Percentiles rank a stretch among this genome's conserved stretches.
These are phyloP conservation scores for Jacaranda copaia DNA, from an alignment of 257 asterid genomes.

Conservation along the genomic window DNA sequence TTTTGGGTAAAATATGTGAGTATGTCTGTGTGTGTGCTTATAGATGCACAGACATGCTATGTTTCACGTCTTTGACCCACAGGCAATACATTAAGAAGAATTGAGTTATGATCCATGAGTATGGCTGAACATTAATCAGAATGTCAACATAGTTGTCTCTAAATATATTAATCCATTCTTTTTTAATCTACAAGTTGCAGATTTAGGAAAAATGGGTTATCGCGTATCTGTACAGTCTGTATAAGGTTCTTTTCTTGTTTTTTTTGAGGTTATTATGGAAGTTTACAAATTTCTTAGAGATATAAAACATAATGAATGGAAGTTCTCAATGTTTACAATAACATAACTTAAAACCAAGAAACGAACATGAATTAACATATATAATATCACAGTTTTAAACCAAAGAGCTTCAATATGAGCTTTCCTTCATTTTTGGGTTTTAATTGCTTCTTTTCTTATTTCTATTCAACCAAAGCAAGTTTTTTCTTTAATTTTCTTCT, in stretches of 20 bases:
- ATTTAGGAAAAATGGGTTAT: background rate
- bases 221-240: background rate
- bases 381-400: background rate
- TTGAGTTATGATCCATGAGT: background rate
- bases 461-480: constrained; percentile 8
- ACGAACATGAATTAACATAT: background rate
- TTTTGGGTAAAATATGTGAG: background rate
- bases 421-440: background rate
- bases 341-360: background rate
- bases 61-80: background rate
- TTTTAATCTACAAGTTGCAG: background rate
- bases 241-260: background rate
- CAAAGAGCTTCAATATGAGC: background rate
- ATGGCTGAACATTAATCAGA: background rate
- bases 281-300: too few relatives aligned
- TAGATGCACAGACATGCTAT: background rate
- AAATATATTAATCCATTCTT: background rate
- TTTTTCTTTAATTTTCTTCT: background rate
- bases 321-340: background rate
- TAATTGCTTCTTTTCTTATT: background rate
- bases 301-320: background rate
- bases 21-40: too few relatives aligned
- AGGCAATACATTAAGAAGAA: background rate
- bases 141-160: background rate
- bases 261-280: background rate